These are phyloP conservation scores for Amanita jacksonii DNA, from an alignment of 768 basidiomycete genomes.

Conservation along the genomic window DNA sequence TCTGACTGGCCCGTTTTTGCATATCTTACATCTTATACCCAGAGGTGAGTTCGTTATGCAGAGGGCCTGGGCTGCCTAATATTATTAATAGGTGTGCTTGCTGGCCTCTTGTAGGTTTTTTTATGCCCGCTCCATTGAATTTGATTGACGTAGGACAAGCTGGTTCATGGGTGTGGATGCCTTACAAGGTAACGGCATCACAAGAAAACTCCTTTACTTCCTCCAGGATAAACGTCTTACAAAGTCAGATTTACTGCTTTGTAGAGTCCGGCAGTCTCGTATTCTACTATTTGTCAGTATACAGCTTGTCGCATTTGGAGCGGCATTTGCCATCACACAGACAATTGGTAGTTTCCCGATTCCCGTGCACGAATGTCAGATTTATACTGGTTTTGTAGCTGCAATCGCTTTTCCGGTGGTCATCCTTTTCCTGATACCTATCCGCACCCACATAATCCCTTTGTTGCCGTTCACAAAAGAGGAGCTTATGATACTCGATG, in stretches of 20 bases:
- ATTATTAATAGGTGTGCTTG: slow-evolving; percentile 46
- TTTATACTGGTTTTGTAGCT: slow-evolving; percentile 32
- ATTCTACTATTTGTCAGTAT: slow-evolving; percentile 63
- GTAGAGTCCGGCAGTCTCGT: slow-evolving; percentile 62
- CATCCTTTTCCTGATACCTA: slow-evolving; percentile 74
- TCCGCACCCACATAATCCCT: slow-evolving; percentile 66
- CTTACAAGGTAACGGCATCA: slow-evolving; percentile 74
- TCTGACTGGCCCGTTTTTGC: slow-evolving; percentile 74
- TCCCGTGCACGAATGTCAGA: background rate
- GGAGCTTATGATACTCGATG: slow-evolving; percentile 81
- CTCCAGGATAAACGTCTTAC: slow-evolving; percentile 62
- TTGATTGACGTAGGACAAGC: slow-evolving; percentile 23
- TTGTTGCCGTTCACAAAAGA: slow-evolving; percentile 63
- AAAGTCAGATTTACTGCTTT: slow-evolving; percentile 58
- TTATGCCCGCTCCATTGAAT: background rate
- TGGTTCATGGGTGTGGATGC: slow-evolving; percentile 93
- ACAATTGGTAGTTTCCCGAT: slow-evolving; percentile 52
- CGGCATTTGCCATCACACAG: slow-evolving; percentile 86
- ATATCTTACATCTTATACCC: slow-evolving; percentile 71
- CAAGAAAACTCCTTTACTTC: slow-evolving; percentile 70
- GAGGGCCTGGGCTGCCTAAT: background rate
- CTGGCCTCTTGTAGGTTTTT: slow-evolving; percentile 72
- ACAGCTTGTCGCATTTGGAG: slow-evolving; percentile 78
- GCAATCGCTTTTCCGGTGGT: slow-evolving; percentile 90
- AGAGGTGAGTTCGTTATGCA: slow-evolving; percentile 32